Evolutionary conservation across 1,284 basidiomycete species (phyloP).

Genomic region (Boletus smithii): DNA sequence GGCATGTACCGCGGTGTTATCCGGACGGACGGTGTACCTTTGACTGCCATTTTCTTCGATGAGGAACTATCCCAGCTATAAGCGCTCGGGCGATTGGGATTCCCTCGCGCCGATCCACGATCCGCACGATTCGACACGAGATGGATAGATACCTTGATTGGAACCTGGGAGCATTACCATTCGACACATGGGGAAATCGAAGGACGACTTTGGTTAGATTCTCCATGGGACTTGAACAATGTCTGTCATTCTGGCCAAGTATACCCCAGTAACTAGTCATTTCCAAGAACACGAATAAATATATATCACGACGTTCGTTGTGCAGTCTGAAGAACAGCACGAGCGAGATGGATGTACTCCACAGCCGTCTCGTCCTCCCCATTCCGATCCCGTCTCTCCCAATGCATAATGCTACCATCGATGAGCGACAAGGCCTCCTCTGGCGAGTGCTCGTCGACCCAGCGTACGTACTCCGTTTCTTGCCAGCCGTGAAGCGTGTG

Average conservation of each 20-base stretch:
- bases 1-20: constrained; percentile 83
- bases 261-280: no score
- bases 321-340: constrained; percentile 50
- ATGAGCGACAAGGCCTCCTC: constrained; percentile 70
- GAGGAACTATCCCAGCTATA: constrained; percentile 45
- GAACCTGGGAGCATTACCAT: no score
- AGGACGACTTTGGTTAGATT: not conserved
- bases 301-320: constrained; percentile 14
- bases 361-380: constrained; percentile 43
- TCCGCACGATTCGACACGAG: not conserved
- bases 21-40: constrained; percentile 58
- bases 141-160: no score
- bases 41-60: constrained; percentile 74
- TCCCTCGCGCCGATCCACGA: not conserved
- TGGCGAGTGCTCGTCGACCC: constrained; percentile 77
- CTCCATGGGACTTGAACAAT: no score
- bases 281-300: not conserved
- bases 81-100: no score
- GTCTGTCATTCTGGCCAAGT: no score
- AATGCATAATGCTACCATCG: constrained; percentile 65
- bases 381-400: constrained; percentile 63
- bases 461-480: constrained; percentile 87
- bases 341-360: constrained; percentile 66
- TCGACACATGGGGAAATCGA: not conserved
- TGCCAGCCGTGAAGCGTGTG: constrained; percentile 89